Evolutionary conservation across 2,329 filamentous ascomycete species (phyloP).

Genomic region (Venturiaceae sp.): DNA sequence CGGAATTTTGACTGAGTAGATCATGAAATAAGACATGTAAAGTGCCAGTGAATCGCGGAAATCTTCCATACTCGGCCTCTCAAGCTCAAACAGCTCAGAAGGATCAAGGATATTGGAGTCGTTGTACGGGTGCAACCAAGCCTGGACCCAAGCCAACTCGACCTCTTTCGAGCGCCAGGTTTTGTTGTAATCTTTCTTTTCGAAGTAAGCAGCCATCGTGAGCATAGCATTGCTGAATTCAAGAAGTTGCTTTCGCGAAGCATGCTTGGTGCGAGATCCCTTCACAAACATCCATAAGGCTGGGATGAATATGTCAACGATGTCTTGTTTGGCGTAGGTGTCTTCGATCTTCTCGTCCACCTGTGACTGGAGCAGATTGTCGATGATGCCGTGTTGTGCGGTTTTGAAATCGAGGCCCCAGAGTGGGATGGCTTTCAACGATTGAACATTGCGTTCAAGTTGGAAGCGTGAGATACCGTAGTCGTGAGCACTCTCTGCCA

Average conservation of each 20-base stretch:
- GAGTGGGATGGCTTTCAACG: slow-evolving; percentile 42
- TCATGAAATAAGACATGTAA: slow-evolving; percentile 33
- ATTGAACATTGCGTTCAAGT: slow-evolving; percentile 45
- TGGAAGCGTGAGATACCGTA: slow-evolving; percentile 46
- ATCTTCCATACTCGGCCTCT: slow-evolving; percentile 22
- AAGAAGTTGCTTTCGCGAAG: slow-evolving; percentile 32
- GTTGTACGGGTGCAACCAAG: slow-evolving; percentile 36
- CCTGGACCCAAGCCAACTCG: slow-evolving; percentile 34
- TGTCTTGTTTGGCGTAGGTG: slow-evolving; percentile 32
- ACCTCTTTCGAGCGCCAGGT: slow-evolving; percentile 38
- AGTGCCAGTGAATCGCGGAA: slow-evolving; percentile 22
- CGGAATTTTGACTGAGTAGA: slow-evolving; percentile 35
- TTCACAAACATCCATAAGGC: slow-evolving; percentile 40
- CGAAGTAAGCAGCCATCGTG: slow-evolving; percentile 40
- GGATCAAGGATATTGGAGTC: slow-evolving; percentile 24
- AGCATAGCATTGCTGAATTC: slow-evolving; percentile 38
- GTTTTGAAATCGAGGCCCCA: slow-evolving; percentile 46
- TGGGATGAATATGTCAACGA: slow-evolving; percentile 45
- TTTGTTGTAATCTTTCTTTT: slow-evolving; percentile 38
- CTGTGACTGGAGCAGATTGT: slow-evolving; percentile 42
- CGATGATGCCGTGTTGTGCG: slow-evolving; percentile 43
- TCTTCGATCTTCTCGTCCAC: slow-evolving; percentile 36
- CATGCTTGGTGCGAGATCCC: slow-evolving; percentile 37
- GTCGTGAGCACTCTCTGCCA: slow-evolving; percentile 44
- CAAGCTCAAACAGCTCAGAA: slow-evolving; percentile 20